Base-by-base conservation (phyloP, 176 grass and related monocot genomes). In the Pharus latifolius region DNA sequence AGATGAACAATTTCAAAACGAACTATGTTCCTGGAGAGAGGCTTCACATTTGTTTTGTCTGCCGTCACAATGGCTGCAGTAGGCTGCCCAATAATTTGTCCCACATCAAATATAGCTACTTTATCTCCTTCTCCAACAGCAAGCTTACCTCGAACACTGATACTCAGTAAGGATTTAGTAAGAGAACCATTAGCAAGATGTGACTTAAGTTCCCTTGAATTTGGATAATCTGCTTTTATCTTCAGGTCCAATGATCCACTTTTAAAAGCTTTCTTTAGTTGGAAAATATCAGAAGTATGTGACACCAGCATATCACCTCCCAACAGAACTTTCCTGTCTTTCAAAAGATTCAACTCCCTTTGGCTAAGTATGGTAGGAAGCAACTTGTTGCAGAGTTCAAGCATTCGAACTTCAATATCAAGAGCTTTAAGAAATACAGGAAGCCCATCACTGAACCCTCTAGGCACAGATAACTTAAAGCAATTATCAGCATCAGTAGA, bases 51-150 rank as follows among this genome's bases (percentile, higher is more conserved):
- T 63, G 89, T 98, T 85, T 98, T 98, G 74, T 98, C 94, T 53
- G 84, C 94, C 63, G 86, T 98, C 65, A 98, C 80, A 79, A 72
- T 81, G 44, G 81, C 56, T 65, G 80, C 71, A 62, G 83, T 88
- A 70, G 89, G 89, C 60, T 93, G 94, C 59, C 89, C 94, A 87
- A 98, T 98, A 41, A 98, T 80, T 84, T 98, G 94, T 60, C 86
- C 94, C 65, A 90, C 84, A 33, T 98, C 94, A 80, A 92, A 98
- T 85, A 98, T 88, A 70, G 89, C 74, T 45, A 98, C 89, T 63
- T 88, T 98, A 76, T 98, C 94, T 40, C 94, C 94, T 98, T 98
- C 94, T 75, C 94, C 94, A 67, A 91, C 89, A 83, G 94, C 94
- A 89, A 98, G 82, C 81, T 88, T 98, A 72, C 89, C 94, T 49